phyloP scores from a whole-genome alignment of 1,139 yeast species.

The Entelexis sorbosivorans region DNA sequence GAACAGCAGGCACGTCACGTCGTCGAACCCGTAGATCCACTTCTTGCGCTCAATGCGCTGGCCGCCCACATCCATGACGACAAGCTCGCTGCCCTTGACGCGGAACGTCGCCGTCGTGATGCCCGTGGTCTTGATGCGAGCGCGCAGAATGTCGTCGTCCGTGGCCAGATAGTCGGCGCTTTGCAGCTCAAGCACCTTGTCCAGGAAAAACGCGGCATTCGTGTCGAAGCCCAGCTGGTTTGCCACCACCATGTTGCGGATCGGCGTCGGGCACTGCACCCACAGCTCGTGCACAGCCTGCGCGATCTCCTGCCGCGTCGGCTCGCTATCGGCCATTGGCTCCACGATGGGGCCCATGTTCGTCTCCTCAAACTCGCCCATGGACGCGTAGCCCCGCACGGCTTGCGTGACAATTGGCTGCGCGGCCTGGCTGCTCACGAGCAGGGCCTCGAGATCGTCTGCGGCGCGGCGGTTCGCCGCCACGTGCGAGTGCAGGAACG shows the following conservation, averaged over 20 bases:
- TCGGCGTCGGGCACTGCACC: constrained; percentile 29
- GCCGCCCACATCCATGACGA: constrained; percentile 93
- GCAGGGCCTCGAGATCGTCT: neutral
- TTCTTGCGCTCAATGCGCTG: constrained; percentile 87
- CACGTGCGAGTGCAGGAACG: constrained; percentile 16
- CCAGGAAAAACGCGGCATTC: constrained; percentile 67
- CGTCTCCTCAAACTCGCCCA: constrained; percentile 8
- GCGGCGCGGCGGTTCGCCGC: neutral
- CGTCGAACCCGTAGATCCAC: constrained; percentile 95
- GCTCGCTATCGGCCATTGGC: neutral
- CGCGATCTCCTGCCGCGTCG: constrained; percentile 43
- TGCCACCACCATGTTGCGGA: constrained; percentile 13
- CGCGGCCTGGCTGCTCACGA: neutral
- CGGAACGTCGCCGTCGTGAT: constrained; percentile 77
- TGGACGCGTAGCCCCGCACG: constrained; percentile 2
- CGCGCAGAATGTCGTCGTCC: constrained; percentile 75
- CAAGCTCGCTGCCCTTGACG: constrained; percentile 51
- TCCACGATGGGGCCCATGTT: constrained; percentile 3
- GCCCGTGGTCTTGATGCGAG: constrained; percentile 92
- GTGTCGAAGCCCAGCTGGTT: constrained; percentile 47
- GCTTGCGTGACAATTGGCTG: constrained; percentile 7
- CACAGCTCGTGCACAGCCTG: constrained; percentile 57
- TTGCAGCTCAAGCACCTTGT: constrained; percentile 53
- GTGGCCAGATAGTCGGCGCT: constrained; percentile 56
- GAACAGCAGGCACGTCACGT: constrained; percentile 77